Base-by-base conservation (phyloP, 2,329 filamentous ascomycete species). In the Chlorencoelia australis region DNA sequence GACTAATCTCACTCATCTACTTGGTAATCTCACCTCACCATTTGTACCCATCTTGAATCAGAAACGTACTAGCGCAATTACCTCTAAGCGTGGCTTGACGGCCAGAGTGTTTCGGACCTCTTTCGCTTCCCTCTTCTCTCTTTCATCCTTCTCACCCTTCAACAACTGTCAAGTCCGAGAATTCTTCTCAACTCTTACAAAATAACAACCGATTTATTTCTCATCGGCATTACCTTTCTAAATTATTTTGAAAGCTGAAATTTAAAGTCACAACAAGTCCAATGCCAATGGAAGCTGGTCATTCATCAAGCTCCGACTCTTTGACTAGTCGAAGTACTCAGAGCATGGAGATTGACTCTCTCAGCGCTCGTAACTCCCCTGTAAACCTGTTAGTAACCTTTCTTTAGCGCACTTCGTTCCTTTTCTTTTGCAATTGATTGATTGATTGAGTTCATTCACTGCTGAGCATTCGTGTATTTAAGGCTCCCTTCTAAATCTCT, bases 281-380 rank as follows among this genome's bases (percentile, higher is more conserved):
- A 24, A 24, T 25, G 6, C n/a, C 30, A 17, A 47, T 45, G 38
- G 41, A 43, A 17, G 13, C 25, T n/a, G 19, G 41, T 2, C 11
- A 21, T 13, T 32, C 33, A 3, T 50, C 49, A n/a, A 47, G 43
- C 30, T 50, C 48, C 4, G 49, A 37, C 7, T 54, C 51, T 3
- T 44, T 54, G 34, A 52, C 51, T 6, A 48, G 39, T 35, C 32
- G 39, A 20, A 52, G 46, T 22, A 47, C 46, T 2, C 39, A 48
- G 14, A 48, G 44, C 30, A 50, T 53, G 47, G 51, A 52, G 14
- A 32, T 49, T 7, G 50, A 52, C 29, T 39, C 27, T 20, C 35
- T 50, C 37, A 44, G 39, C 37, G 37, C 36, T 19, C 28, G 35
- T n/a, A 37, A 47, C 30, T 45, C 45, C 7, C 43, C 46, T 11